phyloP scores from a whole-genome alignment of 225 moss, liverwort and hornwort genomes.

The Marchantia paleacea region DNA sequence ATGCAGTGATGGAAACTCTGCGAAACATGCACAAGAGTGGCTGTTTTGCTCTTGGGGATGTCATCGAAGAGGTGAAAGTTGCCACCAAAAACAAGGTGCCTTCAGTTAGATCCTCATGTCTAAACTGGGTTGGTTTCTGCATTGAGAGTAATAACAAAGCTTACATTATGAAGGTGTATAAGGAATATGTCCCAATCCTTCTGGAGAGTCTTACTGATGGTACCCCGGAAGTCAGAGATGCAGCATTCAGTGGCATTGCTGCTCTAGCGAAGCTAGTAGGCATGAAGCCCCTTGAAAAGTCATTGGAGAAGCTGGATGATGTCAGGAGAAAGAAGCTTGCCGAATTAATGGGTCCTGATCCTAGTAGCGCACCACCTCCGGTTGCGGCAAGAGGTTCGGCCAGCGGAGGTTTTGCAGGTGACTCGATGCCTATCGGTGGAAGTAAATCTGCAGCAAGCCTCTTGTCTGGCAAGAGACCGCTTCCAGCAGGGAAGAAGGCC shows the following conservation, averaged over 20 bases:
- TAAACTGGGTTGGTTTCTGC: conserved; percentile 84
- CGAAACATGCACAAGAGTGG: conserved; percentile 80
- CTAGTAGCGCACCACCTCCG: conserved; percentile 6
- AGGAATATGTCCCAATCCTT: conserved; percentile 87
- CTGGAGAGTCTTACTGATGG: conserved; percentile 83
- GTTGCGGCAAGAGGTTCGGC: conserved; percentile 8
- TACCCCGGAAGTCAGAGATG: conserved; percentile 93
- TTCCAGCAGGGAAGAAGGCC: conserved; percentile 36
- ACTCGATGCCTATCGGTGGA: conserved; percentile 24
- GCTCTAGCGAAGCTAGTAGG: conserved; percentile 89
- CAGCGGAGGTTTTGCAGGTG: background rate
- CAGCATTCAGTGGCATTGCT: conserved; percentile 83
- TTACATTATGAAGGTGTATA: conserved; percentile 74
- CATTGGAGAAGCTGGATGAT: conserved; percentile 90
- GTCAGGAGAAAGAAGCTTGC: conserved; percentile 85
- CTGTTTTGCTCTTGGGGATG: conserved; percentile 70
- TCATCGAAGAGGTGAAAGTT: conserved; percentile 88
- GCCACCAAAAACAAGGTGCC: conserved; percentile 97
- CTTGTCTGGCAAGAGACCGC: conserved; percentile 55
- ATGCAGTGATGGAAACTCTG: conserved; percentile 78
- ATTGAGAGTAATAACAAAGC: conserved; percentile 82
- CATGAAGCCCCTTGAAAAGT: conserved; percentile 87
- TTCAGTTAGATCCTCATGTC: conserved; percentile 74
- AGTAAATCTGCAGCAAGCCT: conserved; percentile 75
- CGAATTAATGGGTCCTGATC: conserved; percentile 66